Conservation (phyloP, 495 filamentous ascomycete species). For the Antarctomyces pellizariae region DNA sequence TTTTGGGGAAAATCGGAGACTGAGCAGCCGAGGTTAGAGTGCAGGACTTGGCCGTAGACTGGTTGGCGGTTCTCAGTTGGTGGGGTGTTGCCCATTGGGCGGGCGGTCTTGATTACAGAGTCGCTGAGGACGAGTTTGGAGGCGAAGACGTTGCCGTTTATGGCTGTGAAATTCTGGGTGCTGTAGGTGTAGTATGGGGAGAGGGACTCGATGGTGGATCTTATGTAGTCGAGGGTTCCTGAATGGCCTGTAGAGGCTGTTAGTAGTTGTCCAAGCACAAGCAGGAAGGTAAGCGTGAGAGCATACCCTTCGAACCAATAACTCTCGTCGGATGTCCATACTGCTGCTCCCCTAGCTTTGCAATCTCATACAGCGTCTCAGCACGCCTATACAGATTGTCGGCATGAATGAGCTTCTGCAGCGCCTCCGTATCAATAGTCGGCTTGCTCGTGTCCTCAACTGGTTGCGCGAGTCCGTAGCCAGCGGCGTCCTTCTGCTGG, state of each 20-base stretch:
- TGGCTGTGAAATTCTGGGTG: constrained; percentile 33
- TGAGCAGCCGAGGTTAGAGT: constrained; percentile 24
- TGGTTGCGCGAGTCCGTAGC: too few species aligned
- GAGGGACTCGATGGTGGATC: constrained; percentile 21
- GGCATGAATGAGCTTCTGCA: constrained; percentile 28
- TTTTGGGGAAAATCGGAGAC: constrained; percentile 19
- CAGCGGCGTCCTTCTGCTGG: too few species aligned
- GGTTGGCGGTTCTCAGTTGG: constrained; percentile 31
- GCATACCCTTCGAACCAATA: constrained; percentile 34
- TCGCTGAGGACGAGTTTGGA: constrained; percentile 30
- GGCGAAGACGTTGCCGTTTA: constrained; percentile 31
- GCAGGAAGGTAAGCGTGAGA: constrained; percentile 1
- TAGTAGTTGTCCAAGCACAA: constrained; percentile 2
- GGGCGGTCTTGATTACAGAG: constrained; percentile 23
- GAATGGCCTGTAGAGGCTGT: constrained; percentile 23
- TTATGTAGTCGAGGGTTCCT: constrained; percentile 35
- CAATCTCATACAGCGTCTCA: constrained; percentile 30
- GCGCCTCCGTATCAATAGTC: constrained; percentile 22
- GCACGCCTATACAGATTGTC: constrained; percentile 28
- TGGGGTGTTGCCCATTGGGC: constrained; percentile 34
- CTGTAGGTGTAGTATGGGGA: constrained; percentile 33
- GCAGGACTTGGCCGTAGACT: constrained; percentile 21
- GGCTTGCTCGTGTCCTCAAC: constrained; percentile 4
- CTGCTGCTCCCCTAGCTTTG: constrained; percentile 25
- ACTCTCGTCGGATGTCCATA: constrained; percentile 39